Conservation (phyloP, 192 early-diverging fungal genomes). For the Coemansia sp. region DNA sequence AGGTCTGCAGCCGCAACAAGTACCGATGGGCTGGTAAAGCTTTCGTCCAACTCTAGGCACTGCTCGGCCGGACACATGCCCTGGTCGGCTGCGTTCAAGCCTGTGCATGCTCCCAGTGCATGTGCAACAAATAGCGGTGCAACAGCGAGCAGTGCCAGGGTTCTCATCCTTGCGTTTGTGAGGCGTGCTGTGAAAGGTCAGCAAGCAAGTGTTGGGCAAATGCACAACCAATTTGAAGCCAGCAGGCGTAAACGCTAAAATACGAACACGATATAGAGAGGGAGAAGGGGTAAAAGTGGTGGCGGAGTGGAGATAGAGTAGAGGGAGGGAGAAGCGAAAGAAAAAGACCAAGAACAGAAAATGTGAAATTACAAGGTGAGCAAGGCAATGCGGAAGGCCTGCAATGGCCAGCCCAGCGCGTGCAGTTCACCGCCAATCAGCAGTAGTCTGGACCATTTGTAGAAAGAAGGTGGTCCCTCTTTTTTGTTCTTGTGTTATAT, state of each 20-base stretch:
- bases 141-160: slow-evolving; percentile 13
- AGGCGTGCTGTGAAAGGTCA: background rate
- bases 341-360: background rate
- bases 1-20: slow-evolving; percentile 9
- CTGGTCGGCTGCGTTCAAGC: slow-evolving; percentile 39
- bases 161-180: slow-evolving; percentile 22
- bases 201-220: background rate
- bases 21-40: slow-evolving; percentile 14
- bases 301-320: slow-evolving; percentile 1
- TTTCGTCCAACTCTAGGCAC: slow-evolving; percentile 17
- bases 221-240: background rate
- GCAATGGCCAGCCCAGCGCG: too few species aligned
- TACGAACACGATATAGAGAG: background rate
- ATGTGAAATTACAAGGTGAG: background rate
- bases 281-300: background rate
- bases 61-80: slow-evolving; percentile 31
- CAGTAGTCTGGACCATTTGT: background rate
- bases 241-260: background rate
- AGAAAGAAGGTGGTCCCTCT: slow-evolving; percentile 17
- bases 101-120: slow-evolving; percentile 53
- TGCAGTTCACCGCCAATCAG: slow-evolving; percentile 18
- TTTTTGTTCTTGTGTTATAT: slow-evolving; percentile 1
- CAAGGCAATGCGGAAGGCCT: background rate
- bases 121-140: slow-evolving; percentile 27
- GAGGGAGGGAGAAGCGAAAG: background rate